Evolutionary conservation across 495 filamentous ascomycete species (phyloP).

Genomic region (Penicillium bialowiezense): DNA sequence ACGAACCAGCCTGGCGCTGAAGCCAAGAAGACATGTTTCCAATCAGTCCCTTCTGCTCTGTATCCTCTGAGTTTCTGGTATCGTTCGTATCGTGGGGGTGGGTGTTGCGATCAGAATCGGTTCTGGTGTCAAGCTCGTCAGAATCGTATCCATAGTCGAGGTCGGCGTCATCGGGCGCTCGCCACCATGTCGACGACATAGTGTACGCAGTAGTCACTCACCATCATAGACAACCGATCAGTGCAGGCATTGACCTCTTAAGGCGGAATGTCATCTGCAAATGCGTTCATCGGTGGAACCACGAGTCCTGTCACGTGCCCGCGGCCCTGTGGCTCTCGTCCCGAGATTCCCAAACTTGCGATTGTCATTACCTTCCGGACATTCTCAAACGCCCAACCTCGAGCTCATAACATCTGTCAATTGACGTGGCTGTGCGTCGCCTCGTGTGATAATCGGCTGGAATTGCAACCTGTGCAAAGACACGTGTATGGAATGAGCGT

Average conservation of each 20-base stretch:
- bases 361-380: not conserved
- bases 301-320: constrained; percentile 20
- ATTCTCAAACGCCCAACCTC: not conserved
- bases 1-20: constrained; percentile 49
- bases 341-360: not conserved
- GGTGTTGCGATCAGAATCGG: constrained; percentile 11
- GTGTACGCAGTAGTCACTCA: constrained; percentile 1
- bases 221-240: constrained; percentile 4
- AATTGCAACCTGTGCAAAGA: not conserved
- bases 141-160: constrained; percentile 33
- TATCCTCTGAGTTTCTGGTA: constrained; percentile 1
- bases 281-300: constrained; percentile 30
- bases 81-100: constrained; percentile 3
- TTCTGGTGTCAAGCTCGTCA: constrained; percentile 28
- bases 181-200: constrained; percentile 28
- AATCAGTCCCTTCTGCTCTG: constrained; percentile 14
- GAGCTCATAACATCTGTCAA: too few relatives aligned
- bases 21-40: constrained; percentile 57
- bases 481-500: not conserved
- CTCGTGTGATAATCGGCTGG: not conserved
- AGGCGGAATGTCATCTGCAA: constrained; percentile 19
- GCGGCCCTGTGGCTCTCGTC: not conserved
- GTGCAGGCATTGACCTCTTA: constrained; percentile 17
- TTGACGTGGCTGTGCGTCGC: not conserved
- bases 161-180: constrained; percentile 20